A percentile compares a stretch with the other conserved stretches of the same genome.
phyloP scores from a whole-genome alignment of 257 asterid genomes.

The Echium plantagineum region DNA sequence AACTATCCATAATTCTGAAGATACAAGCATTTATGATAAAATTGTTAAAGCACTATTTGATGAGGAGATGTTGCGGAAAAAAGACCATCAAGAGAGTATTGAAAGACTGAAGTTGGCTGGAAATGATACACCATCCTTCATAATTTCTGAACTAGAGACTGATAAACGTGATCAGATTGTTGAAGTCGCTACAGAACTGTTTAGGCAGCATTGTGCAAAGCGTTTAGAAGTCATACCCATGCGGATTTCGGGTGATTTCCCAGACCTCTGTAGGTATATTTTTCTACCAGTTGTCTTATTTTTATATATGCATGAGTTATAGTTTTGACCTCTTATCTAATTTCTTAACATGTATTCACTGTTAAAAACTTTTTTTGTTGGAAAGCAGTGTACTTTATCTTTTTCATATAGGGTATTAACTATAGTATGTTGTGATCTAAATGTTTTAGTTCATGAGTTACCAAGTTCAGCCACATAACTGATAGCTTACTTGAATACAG shows the following conservation, averaged over 20 bases:
- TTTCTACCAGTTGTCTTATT: not conserved
- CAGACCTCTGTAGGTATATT: conserved; percentile 44
- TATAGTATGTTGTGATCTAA: not conserved
- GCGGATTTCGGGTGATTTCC: conserved; percentile 57
- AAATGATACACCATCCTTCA: conserved; percentile 45
- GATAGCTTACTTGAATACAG: not conserved
- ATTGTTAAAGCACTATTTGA: conserved; percentile 69
- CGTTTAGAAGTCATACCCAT: conserved; percentile 74
- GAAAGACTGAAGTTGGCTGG: conserved; percentile 41
- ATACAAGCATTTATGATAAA: conserved; percentile 58
- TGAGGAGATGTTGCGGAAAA: conserved; percentile 43
- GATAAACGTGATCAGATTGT: conserved; percentile 50
- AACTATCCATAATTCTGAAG: conserved; percentile 77
- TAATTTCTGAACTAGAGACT: conserved; percentile 54
- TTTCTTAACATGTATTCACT: not conserved
- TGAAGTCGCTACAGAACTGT: conserved; percentile 52
- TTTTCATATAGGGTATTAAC: not conserved
- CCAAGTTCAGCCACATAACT: not conserved
- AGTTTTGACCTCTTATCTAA: not conserved
- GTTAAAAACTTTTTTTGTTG: not conserved
- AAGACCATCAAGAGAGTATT: conserved; percentile 39
- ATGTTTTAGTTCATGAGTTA: not conserved
- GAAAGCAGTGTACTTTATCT: not conserved
- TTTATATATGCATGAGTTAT: not conserved
- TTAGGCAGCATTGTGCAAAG: conserved; percentile 77